Conservation (phyloP, 83 land plant species). For the Picea abies region DNA sequence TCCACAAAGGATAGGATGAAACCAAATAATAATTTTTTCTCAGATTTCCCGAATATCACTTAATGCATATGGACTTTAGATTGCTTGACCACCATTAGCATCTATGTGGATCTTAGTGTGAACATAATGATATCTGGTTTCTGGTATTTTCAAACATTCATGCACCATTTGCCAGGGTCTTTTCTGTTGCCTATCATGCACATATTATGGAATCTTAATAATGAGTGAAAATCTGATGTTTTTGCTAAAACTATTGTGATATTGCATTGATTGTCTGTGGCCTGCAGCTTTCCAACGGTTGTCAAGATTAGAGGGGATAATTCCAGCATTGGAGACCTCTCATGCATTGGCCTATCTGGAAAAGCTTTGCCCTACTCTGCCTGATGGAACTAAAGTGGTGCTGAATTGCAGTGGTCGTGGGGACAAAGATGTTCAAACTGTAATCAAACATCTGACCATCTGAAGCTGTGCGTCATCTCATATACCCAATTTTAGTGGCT, state of each 20-base stretch:
- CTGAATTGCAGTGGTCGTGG: slow-evolving; percentile 91
- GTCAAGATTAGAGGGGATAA: slow-evolving; percentile 82
- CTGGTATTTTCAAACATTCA: too few species aligned
- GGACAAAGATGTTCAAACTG: slow-evolving; percentile 83
- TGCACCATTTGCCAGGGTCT: too few species aligned
- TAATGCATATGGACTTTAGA: too few species aligned
- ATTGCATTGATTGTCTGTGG: neutral
- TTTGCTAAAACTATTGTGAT: neutral
- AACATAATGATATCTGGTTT: too few species aligned
- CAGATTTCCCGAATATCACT: too few species aligned
- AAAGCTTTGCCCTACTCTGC: slow-evolving; percentile 77
- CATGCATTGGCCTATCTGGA: slow-evolving; percentile 91
- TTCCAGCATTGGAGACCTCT: slow-evolving; percentile 89
- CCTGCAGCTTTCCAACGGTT: slow-evolving; percentile 67
- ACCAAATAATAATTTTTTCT: too few species aligned
- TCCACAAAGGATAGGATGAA: too few species aligned
- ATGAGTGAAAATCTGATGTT: too few species aligned
- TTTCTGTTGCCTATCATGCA: too few species aligned
- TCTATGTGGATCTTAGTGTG: too few species aligned
- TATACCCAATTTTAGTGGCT: neutral
- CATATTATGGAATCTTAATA: too few species aligned
- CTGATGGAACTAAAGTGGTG: slow-evolving; percentile 71
- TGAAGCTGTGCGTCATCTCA: neutral
- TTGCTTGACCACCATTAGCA: too few species aligned
- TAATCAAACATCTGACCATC: slow-evolving; percentile 32